Percentiles rank a stretch among this genome's conserved stretches.
These are phyloP conservation scores for Sphaerulina vaccinii DNA, from an alignment of 2,329 filamentous ascomycete genomes.

Conservation along the genomic window DNA sequence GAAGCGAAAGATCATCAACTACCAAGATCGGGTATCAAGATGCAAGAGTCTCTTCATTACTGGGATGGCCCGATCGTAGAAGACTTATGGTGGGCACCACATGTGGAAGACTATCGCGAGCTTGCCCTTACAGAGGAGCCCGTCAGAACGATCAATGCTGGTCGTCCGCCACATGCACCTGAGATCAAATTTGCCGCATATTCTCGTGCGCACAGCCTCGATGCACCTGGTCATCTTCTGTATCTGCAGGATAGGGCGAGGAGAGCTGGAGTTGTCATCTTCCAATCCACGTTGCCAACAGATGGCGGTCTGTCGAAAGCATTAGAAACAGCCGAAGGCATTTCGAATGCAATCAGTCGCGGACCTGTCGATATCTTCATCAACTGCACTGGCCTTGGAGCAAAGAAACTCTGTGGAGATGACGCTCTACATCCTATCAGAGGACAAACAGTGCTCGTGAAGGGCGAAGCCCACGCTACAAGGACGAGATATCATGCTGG, in stretches of 20 bases:
- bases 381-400: conserved; percentile 47
- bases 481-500: conserved; percentile 30
- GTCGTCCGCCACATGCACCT: conserved; percentile 24
- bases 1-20: conserved; percentile 31
- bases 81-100: conserved; percentile 41
- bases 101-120: conserved; percentile 38
- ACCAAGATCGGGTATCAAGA: conserved; percentile 29
- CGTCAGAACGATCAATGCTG: conserved; percentile 25
- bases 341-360: conserved; percentile 15
- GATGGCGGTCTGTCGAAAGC: conserved; percentile 33
- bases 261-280: conserved; percentile 29
- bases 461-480: conserved; percentile 41
- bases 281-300: conserved; percentile 35
- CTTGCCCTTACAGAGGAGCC: conserved; percentile 23
- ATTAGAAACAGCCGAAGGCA: conserved; percentile 30
- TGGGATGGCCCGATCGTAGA: conserved; percentile 32
- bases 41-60: conserved; percentile 31
- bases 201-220: conserved; percentile 40
- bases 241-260: conserved; percentile 37
- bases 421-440: conserved; percentile 42
- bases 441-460: conserved; percentile 49
- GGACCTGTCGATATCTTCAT: conserved; percentile 36
- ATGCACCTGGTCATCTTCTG: conserved; percentile 40
- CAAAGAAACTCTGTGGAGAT: conserved; percentile 40
- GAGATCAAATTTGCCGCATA: conserved; percentile 31